These are phyloP conservation scores for Colletotrichum sublineola DNA, from an alignment of 2,329 filamentous ascomycete genomes.

Conservation along the genomic window DNA sequence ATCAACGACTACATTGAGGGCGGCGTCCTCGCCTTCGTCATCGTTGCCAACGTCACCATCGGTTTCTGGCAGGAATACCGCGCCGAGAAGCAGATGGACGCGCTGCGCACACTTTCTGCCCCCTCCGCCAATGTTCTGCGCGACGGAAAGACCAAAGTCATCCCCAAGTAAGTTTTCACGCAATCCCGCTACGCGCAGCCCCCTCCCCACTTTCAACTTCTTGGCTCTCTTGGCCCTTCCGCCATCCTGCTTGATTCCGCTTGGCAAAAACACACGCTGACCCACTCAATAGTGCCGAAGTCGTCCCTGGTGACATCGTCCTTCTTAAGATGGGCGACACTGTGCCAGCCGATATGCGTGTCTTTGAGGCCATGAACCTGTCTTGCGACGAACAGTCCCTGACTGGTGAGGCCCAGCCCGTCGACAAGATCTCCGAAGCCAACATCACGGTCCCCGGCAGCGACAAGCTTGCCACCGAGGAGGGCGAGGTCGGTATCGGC, in stretches of 20 bases:
- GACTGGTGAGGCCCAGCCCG: slow-evolving; percentile 81
- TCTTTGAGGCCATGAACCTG: slow-evolving; percentile 82
- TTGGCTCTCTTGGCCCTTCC: slow-evolving; percentile 14
- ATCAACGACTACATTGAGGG: slow-evolving; percentile 77
- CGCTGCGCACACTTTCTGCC: slow-evolving; percentile 70
- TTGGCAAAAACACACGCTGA: slow-evolving; percentile 40
- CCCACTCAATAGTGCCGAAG: slow-evolving; percentile 61
- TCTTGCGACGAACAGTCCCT: slow-evolving; percentile 83
- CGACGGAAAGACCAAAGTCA: slow-evolving; percentile 68
- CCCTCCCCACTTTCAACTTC: neutral
- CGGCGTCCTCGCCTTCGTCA: slow-evolving; percentile 75
- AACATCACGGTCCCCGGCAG: slow-evolving; percentile 59
- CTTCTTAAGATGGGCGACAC: slow-evolving; percentile 79
- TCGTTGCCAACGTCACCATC: slow-evolving; percentile 77
- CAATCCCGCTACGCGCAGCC: neutral
- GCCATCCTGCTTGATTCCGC: slow-evolving; percentile 37
- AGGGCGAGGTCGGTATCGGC: slow-evolving; percentile 72
- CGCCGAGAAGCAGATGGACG: slow-evolving; percentile 77
- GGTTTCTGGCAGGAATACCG: slow-evolving; percentile 76
- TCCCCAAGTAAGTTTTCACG: slow-evolving; percentile 65
- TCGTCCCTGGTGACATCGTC: slow-evolving; percentile 80
- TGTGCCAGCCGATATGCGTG: slow-evolving; percentile 78
- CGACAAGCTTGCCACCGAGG: slow-evolving; percentile 59
- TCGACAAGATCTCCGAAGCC: slow-evolving; percentile 73
- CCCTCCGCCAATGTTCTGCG: slow-evolving; percentile 74